Base-by-base conservation (phyloP, 2,329 filamentous ascomycete genomes). In the Diaporthe nobilis region DNA sequence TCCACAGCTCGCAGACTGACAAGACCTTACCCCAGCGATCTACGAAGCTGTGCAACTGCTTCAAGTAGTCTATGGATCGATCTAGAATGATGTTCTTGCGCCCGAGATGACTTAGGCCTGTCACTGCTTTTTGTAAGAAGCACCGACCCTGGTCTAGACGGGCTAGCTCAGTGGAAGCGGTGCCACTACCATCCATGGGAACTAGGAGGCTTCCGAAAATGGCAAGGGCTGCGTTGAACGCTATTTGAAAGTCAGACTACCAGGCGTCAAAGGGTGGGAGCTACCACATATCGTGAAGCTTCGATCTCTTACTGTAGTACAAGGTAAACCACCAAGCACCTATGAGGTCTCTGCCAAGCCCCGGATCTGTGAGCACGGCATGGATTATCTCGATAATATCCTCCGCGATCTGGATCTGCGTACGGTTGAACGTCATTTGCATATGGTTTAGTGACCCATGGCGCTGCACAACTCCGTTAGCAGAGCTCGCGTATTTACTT, bases 151-250 rank as follows among this genome's bases (percentile, higher is more conserved):
- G 22, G 49, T 51, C 22, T 25, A 51, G n/a, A 51, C 49, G 49
- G 9, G n/a, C 49, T 51, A 13, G 8, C 7, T 51, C 49, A 5
- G 49, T 25, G 49, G n/a, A 51, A 51, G 49, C 49, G 22, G 49
- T 51, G n/a, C 22, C n/a, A 51, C n/a, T 25, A 7, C n/a, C 49
- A 51, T 51, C n/a, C 49, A 51, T 51, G 49, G 49, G 49, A n/a
- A 51, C 49, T 13, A 51, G 49, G 49, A 51, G 49, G 22, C 49
- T 51, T n/a, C 49, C 49, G 13, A 51, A 51, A 25, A 51, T 51
- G 49, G 49, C 49, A 51, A 51, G 49, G 49, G 49, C 49, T 51
- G 49, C 49, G 49, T 51, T 51, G 49, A 51, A 51, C 22, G 49
- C 49, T 51, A 51, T 25, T 51, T 51, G 6, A 51, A 51, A 51